A percentile compares a stretch with the other conserved stretches of the same genome.
Conservation (phyloP, 2,329 filamentous ascomycete species). For the Penicillium expansum region DNA sequence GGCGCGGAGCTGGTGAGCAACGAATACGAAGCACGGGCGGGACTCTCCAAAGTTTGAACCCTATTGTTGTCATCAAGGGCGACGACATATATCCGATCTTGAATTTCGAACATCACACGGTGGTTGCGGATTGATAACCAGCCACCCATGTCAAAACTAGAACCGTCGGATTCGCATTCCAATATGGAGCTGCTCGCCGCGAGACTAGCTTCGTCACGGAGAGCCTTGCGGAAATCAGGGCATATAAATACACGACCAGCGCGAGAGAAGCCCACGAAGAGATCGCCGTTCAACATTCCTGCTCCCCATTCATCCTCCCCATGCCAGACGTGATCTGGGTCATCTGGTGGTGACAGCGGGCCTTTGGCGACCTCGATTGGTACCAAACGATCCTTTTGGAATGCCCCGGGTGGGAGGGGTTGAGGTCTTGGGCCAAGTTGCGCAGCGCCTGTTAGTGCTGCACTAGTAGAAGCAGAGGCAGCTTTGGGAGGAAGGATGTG, state of each 20-base stretch:
- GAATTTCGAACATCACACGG: slow-evolving; percentile 46
- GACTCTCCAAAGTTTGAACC: slow-evolving; percentile 21
- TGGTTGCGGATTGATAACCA: slow-evolving; percentile 47
- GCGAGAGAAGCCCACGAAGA: slow-evolving; percentile 47
- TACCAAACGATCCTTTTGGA: slow-evolving; percentile 26
- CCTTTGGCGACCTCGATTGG: slow-evolving; percentile 30
- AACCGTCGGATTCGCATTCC: slow-evolving; percentile 43
- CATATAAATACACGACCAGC: slow-evolving; percentile 47
- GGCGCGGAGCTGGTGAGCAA: slow-evolving; percentile 37
- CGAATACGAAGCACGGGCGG: slow-evolving; percentile 31
- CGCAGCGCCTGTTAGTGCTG: slow-evolving; percentile 20
- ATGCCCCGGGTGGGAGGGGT: slow-evolving; percentile 15
- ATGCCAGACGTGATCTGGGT: slow-evolving; percentile 27
- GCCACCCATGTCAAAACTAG: slow-evolving; percentile 47
- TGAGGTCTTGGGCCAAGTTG: slow-evolving; percentile 24
- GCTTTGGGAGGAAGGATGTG: slow-evolving; percentile 34
- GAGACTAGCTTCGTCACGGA: slow-evolving; percentile 29
- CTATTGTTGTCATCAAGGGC: slow-evolving; percentile 37
- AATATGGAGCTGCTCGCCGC: slow-evolving; percentile 34
- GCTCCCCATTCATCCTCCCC: slow-evolving; percentile 49
- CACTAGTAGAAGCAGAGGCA: slow-evolving; percentile 13
- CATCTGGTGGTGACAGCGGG: slow-evolving; percentile 23
- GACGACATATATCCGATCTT: slow-evolving; percentile 45
- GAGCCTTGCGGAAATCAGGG: slow-evolving; percentile 42
- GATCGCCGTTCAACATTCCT: slow-evolving; percentile 42